phyloP scores from a whole-genome alignment of 1,284 basidiomycete genomes.

The Grifola frondosa region DNA sequence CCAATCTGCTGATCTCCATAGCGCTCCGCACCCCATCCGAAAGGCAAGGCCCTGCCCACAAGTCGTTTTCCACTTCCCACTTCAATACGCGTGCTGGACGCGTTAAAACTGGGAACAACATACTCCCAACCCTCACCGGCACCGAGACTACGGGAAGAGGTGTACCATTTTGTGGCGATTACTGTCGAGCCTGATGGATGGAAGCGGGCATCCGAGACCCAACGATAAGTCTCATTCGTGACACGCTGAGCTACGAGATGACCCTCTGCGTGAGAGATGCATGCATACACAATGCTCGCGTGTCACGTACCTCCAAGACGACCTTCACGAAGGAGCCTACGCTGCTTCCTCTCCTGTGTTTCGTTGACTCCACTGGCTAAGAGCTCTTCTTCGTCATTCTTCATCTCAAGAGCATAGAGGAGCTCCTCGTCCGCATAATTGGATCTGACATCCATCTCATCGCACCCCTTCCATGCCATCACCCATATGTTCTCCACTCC shows the following conservation, averaged over 20 bases:
- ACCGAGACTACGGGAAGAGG: conserved; percentile 56
- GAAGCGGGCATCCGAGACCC: conserved; percentile 66
- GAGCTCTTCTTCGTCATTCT: conserved; percentile 47
- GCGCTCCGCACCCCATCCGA: conserved; percentile 54
- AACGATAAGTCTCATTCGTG: conserved; percentile 73
- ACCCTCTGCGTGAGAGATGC: no score
- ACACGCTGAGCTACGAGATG: conserved; percentile 59
- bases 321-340: conserved; percentile 59
- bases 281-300: conserved; percentile 1
- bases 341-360: conserved; percentile 43
- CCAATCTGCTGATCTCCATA: conserved; percentile 72
- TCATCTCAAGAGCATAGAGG: conserved; percentile 33
- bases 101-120: conserved; percentile 38
- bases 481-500: conserved; percentile 77
- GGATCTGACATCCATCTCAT: conserved; percentile 52
- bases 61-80: conserved; percentile 54
- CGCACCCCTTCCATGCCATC: conserved; percentile 60
- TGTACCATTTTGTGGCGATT: conserved; percentile 77
- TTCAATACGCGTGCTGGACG: conserved; percentile 32
- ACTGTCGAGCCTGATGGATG: conserved; percentile 61
- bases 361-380: conserved; percentile 52
- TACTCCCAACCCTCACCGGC: conserved; percentile 76
- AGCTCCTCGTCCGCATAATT: conserved; percentile 29
- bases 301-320: conserved; percentile 46
- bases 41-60: conserved; percentile 54